Base-by-base conservation (phyloP, 345 rosid species). In the Viola odorata region DNA sequence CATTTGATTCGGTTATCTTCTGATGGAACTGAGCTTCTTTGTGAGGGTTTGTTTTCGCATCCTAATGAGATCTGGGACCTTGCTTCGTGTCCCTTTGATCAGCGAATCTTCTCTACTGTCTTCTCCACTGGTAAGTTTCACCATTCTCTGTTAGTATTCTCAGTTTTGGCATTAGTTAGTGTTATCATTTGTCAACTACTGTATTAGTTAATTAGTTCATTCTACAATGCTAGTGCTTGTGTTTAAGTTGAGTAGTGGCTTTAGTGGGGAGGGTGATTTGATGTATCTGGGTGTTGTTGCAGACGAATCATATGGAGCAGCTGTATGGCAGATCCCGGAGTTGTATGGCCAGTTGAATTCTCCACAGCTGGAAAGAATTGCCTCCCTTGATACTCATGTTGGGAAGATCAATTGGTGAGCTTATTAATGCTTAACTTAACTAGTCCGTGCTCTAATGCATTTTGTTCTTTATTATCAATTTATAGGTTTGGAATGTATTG, bases 251-350 rank as follows among this genome's bases (percentile, higher is more conserved):
- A 23, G 32, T 44, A 44, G 47, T 44, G 47, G 47, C 47, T 44
- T n/a, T 15, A 50, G 15, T 6, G 23, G 39, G 32, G 15, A 12
- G n/a, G 3, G 23, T n/a, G 53, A 23, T 23, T 23, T 23, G 32
- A 23, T 23, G 32, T 23, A 23, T 23, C 32, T 23, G 32, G 32
- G 13, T 66, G 59, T 59, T 17, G 40, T 63, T 70, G 66, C 72
- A 87, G 95, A 90, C 39, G 97, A 90, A 55, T 78, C 95, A 12
- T 84, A 71, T 52, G 97, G 95, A 71, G 97, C 99, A 10, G 96
- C 96, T 9, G 80, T 88, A 51, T 94, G 97, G 97, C 95, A 80
- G 77, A 90, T 94, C 50, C 99, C 95, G n/a, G 99, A 94, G 86
- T 65, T 94, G 51, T 86, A 90, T 62, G 96, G 97, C 55, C 97